Evolutionary conservation across 371 early-diverging fungal genomes (phyloP).

Genomic region (Dichotomocladium elegans): DNA sequence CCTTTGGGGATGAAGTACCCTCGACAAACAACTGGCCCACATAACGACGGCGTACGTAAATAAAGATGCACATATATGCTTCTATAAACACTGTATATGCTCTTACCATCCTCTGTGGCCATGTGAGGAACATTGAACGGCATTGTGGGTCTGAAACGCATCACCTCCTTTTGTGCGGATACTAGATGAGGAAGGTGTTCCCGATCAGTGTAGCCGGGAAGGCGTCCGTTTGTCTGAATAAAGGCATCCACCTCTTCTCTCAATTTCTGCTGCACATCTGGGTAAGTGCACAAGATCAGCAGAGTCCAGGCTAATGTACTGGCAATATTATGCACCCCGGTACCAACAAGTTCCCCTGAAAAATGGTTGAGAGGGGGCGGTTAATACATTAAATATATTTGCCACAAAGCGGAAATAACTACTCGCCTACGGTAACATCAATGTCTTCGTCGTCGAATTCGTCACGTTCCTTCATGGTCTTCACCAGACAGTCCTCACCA

Average conservation of each 20-base stretch:
- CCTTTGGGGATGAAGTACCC: slow-evolving; percentile 36
- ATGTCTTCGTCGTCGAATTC: slow-evolving; percentile 15
- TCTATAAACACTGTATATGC: background rate
- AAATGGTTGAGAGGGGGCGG: no score
- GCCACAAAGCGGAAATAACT: no score
- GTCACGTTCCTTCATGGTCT: slow-evolving; percentile 11
- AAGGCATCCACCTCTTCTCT: slow-evolving; percentile 8
- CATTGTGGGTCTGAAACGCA: slow-evolving; percentile 12
- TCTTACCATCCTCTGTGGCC: slow-evolving; percentile 16
- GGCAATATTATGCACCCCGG: slow-evolving; percentile 13
- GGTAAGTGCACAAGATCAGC: slow-evolving; percentile 8
- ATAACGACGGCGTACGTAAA: no score
- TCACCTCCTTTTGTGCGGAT: slow-evolving; percentile 15
- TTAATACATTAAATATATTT: no score
- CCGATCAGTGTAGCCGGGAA: slow-evolving; percentile 14
- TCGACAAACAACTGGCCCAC: slow-evolving; percentile 5
- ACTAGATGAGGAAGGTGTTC: slow-evolving; percentile 11
- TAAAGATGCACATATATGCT: no score
- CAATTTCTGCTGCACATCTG: slow-evolving; percentile 12
- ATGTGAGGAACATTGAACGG: slow-evolving; percentile 11
- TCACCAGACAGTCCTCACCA: slow-evolving; percentile 9
- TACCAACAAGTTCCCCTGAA: slow-evolving; percentile 15
- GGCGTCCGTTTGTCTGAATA: background rate
- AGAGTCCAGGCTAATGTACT: slow-evolving; percentile 8
- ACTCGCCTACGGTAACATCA: slow-evolving; percentile 14